Evolutionary conservation across 2,329 filamentous ascomycete species (phyloP).

Genomic region (Ilyonectria robusta): DNA sequence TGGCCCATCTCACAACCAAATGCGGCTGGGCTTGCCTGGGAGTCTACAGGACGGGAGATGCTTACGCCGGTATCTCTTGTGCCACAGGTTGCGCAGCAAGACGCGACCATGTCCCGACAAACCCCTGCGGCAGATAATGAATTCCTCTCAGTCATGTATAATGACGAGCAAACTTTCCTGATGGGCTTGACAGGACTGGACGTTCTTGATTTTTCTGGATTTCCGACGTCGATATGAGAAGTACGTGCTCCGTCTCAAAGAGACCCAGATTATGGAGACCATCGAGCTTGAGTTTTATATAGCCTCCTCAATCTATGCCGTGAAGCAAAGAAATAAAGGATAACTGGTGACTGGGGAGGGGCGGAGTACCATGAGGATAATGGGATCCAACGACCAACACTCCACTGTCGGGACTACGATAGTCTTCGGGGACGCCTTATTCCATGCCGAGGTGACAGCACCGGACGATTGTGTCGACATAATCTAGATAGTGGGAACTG

Average conservation of each 20-base stretch:
- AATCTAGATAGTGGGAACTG: no score
- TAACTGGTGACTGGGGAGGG: not conserved
- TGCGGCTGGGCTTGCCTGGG: conserved; percentile 7
- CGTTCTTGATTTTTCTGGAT: conserved; percentile 42
- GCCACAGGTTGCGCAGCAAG: conserved; percentile 12
- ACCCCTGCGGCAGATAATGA: conserved; percentile 9
- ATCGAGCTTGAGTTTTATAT: not conserved
- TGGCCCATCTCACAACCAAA: conserved; percentile 2
- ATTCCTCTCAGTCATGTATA: conserved; percentile 31
- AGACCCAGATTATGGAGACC: not conserved
- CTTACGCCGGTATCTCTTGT: conserved; percentile 11
- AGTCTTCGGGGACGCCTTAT: not conserved
- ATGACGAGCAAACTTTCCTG: conserved; percentile 43
- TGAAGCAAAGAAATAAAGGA: not conserved
- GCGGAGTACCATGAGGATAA: not conserved
- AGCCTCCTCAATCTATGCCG: not conserved
- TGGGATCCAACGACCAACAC: not conserved
- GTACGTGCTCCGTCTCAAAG: not conserved
- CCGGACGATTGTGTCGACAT: not conserved
- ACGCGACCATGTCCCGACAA: conserved; percentile 10
- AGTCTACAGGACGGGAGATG: not conserved
- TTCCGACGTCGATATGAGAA: conserved; percentile 20
- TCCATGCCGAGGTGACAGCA: not conserved
- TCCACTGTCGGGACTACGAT: not conserved
- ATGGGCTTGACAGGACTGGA: conserved; percentile 45